Percentiles rank a stretch among this genome's conserved stretches.
Conservation (phyloP, 768 basidiomycete species). For the Lactarius indigo region DNA sequence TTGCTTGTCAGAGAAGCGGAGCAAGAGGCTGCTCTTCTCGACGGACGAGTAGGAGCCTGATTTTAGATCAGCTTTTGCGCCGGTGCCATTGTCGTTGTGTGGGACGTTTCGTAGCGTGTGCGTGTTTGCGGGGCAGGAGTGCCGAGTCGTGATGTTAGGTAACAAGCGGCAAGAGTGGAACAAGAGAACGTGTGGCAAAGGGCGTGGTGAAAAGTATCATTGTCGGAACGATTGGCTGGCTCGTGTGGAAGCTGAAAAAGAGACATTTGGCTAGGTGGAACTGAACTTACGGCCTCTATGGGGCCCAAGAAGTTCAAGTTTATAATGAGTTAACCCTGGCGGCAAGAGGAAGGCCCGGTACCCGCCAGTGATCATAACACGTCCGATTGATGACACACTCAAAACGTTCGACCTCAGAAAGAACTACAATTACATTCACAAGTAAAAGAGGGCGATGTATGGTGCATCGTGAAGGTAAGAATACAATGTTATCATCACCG, state of each 20-base stretch:
- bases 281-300: not conserved
- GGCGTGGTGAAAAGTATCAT: not conserved
- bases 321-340: not conserved
- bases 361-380: not conserved
- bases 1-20: conserved; percentile 96
- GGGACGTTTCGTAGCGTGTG: not conserved
- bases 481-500: conserved; percentile 27
- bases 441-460: not conserved
- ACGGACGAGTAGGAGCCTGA: conserved; percentile 86
- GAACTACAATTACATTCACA: conserved; percentile 5
- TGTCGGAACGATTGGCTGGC: not conserved
- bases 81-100: conserved; percentile 12
- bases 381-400: not conserved
- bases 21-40: conserved; percentile 85
- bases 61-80: conserved; percentile 45
- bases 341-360: too few species aligned
- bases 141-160: not conserved
- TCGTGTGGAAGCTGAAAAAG: not conserved
- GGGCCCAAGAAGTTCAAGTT: not conserved
- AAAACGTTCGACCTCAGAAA: not conserved
- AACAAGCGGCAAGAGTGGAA: not conserved
- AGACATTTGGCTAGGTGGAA: not conserved
- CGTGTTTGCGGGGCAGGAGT: too few species aligned
- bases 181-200: not conserved
- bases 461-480: not conserved